Conservation (phyloP, 1,284 basidiomycete species). For the Gastroboletus turbinatus region DNA sequence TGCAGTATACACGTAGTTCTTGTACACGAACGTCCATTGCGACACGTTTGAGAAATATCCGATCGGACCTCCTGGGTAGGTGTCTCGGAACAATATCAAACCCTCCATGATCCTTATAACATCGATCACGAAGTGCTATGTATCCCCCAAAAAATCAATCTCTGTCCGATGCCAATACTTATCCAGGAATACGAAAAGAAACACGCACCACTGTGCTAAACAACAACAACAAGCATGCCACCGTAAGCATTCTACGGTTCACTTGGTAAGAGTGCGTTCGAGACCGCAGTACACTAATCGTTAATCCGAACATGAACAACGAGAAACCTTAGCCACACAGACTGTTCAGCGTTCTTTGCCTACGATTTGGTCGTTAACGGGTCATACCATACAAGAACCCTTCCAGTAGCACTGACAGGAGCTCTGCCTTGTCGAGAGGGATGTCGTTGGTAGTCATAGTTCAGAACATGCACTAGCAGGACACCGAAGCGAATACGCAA, state of each 20-base stretch:
- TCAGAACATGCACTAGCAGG: background rate
- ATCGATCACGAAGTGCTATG: background rate
- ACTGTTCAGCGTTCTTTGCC: background rate
- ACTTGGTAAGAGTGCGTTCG: background rate
- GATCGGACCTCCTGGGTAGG: slow-evolving; percentile 1
- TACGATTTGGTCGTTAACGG: background rate
- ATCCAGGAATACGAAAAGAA: background rate
- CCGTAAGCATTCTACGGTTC: slow-evolving; percentile 1
- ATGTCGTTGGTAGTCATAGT: background rate
- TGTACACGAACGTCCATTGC: slow-evolving; percentile 27
- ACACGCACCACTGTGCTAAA: slow-evolving; percentile 7
- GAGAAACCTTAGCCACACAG: background rate
- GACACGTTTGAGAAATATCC: slow-evolving; percentile 25
- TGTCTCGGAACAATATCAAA: slow-evolving; percentile 3
- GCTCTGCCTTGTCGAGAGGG: background rate
- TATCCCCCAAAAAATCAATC: background rate
- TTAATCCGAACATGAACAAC: background rate
- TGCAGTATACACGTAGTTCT: slow-evolving; percentile 25
- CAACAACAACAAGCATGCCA: slow-evolving; percentile 1
- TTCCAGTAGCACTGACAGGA: background rate
- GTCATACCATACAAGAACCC: background rate
- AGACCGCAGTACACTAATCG: background rate
- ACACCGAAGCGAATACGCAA: background rate
- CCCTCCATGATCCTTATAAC: background rate
- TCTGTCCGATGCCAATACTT: background rate